These are phyloP conservation scores for Phaffia rhodozyma DNA, from an alignment of 1,284 basidiomycete genomes.

Conservation along the genomic window DNA sequence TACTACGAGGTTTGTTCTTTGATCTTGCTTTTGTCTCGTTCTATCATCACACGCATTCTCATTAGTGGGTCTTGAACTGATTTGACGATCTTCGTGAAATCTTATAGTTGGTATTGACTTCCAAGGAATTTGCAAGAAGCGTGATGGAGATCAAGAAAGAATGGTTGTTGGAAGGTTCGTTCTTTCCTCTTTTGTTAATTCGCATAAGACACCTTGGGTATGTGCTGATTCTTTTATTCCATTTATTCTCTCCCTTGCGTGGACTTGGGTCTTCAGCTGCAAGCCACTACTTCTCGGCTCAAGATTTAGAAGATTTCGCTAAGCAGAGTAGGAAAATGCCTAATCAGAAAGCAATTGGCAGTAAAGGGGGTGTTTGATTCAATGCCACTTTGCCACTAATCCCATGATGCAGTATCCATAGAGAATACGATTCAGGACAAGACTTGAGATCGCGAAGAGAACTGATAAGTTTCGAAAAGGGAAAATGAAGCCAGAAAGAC, in stretches of 20 bases:
- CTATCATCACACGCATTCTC: neutral
- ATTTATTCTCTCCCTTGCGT: neutral
- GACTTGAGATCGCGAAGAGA: too few species aligned
- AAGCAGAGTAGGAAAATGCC: constrained; percentile 17
- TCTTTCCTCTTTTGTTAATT: neutral
- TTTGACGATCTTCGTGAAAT: constrained; percentile 13
- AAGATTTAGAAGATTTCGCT: constrained; percentile 17
- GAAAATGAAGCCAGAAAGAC: too few species aligned
- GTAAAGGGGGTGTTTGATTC: neutral
- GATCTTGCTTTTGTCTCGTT: constrained; percentile 47
- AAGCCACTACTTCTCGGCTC: constrained; percentile 13
- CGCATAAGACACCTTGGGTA: too few species aligned
- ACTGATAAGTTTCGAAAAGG: too few species aligned
- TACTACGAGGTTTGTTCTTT: constrained; percentile 60
- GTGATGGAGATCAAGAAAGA: constrained; percentile 93
- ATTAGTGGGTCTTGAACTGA: neutral
- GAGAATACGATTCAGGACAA: too few species aligned
- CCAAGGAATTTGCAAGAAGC: constrained; percentile 56
- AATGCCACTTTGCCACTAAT: too few species aligned
- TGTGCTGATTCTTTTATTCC: neutral
- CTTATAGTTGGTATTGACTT: constrained; percentile 39
- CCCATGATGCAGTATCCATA: too few species aligned
- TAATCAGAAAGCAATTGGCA: constrained; percentile 15
- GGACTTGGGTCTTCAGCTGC: constrained; percentile 4
- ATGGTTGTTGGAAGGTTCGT: constrained; percentile 81